Evolutionary conservation across 2,329 filamentous ascomycete species (phyloP), one percentile per base, ranked within the genome.

Genomic region (Xylariomycetidae sp.): DNA sequence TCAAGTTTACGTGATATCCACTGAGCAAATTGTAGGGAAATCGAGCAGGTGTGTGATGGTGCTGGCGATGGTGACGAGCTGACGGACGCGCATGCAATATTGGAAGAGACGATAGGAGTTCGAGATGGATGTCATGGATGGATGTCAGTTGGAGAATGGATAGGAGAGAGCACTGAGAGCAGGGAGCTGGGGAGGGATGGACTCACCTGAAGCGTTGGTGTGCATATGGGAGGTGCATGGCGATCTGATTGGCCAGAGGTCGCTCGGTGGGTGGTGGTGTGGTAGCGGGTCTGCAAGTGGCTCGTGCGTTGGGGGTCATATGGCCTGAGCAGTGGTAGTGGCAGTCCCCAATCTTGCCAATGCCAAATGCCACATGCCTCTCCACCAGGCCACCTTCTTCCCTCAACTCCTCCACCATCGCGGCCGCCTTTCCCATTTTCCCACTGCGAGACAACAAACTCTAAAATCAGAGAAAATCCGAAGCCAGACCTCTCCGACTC

Each of bases 341-440:
- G n/a, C n/a, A n/a, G n/a, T n/a, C n/a, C n/a, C n/a, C n/a, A n/a
- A n/a, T n/a, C n/a, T n/a, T n/a, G n/a, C n/a, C n/a, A 39, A 20
- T 33, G 25, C 30, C 34, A 28, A 20, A 32, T 38, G 43, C 44
- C 43, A 46, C 42, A 46, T 46, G 43, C 40, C 38, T 46, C 38
- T 33, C 26, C 40, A 40, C n/a, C 50, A 49, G 50, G 47, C 49
- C 49, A 49, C 48, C 51, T 49, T 50, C 48, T 46, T 40, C 44
- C 45, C 45, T 47, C 47, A 48, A 43, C 47, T 40, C 45, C 34
- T 39, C 42, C 46, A 40, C n/a, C n/a, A 42, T 45, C 41, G 40
- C 42, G 32, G 43, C 36, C 45, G 46, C 46, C 49, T 50, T 41
- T 48, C 38, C 39, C 38, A 39, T 45, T 44, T 41, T 48, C 40